A percentile compares a stretch with the other conserved stretches of the same genome.
phyloP scores from a whole-genome alignment of 139 green algal genomes.

The Chlorella sp. region DNA sequence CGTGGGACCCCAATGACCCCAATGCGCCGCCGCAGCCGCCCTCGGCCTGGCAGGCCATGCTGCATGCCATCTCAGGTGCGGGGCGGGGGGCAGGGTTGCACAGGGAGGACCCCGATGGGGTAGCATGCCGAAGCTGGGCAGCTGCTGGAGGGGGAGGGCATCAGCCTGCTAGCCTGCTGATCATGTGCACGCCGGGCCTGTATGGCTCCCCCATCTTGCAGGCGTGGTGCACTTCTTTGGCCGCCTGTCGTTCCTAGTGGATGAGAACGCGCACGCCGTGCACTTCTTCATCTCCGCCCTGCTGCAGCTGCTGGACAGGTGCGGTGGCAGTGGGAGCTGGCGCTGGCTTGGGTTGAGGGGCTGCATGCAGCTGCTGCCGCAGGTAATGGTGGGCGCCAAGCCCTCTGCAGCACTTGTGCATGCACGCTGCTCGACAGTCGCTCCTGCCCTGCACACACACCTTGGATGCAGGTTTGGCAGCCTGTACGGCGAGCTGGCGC shows the following conservation, averaged over 20 bases:
- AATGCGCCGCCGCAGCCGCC: slow-evolving; percentile 55
- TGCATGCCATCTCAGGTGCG: slow-evolving; percentile 39
- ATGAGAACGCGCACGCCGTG: slow-evolving; percentile 98
- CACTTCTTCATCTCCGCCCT: slow-evolving; percentile 98
- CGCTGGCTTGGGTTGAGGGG: background rate
- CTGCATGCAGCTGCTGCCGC: too few relatives aligned
- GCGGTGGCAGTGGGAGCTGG: background rate
- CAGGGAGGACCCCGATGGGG: too few relatives aligned
- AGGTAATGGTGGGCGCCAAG: too few relatives aligned
- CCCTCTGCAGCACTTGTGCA: too few relatives aligned
- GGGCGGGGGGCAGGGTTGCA: background rate
- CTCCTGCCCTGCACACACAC: too few relatives aligned
- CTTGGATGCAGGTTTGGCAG: slow-evolving; percentile 75
- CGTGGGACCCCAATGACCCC: slow-evolving; percentile 55
- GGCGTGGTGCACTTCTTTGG: slow-evolving; percentile 95
- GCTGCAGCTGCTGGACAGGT: slow-evolving; percentile 94
- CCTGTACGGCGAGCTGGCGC: slow-evolving; percentile 94
- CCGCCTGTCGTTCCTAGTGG: slow-evolving; percentile 95
- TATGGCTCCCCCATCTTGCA: slow-evolving; percentile 17
- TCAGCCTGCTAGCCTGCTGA: too few relatives aligned
- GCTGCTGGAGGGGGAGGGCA: too few relatives aligned
- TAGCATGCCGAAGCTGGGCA: too few relatives aligned
- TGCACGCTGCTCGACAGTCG: too few relatives aligned
- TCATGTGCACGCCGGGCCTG: too few relatives aligned
- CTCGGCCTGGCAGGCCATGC: slow-evolving; percentile 82